phyloP scores from a whole-genome alignment of 129 eudicot genomes.

The Flaveria bidentis region DNA sequence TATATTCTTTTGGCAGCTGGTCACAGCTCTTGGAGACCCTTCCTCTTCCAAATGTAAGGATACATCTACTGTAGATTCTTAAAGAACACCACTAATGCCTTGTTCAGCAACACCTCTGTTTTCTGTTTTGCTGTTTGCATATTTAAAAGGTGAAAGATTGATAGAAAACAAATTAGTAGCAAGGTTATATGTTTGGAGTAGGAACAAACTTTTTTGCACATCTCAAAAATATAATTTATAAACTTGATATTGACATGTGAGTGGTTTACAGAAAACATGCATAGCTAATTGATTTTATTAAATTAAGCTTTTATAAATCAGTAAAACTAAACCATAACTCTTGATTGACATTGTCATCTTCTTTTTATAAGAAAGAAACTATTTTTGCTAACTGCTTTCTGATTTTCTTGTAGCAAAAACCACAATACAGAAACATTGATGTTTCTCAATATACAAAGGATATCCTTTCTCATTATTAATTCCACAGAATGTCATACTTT shows the following conservation, averaged over 20 bases:
- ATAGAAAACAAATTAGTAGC: neutral
- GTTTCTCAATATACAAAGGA: conserved; percentile 3
- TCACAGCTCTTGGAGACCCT: conserved; percentile 88
- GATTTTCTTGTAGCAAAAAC: conserved; percentile 20
- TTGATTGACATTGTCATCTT: neutral
- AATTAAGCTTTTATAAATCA: neutral
- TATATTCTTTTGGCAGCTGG: conserved; percentile 60
- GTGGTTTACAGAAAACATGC: neutral
- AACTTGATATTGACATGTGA: neutral
- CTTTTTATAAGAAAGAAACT: neutral
- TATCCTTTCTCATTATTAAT: neutral
- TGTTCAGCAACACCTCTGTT: neutral
- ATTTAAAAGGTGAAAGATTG: neutral
- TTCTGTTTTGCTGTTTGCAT: neutral
- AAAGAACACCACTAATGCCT: conserved; percentile 9
- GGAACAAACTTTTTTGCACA: neutral
- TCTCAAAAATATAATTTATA: neutral
- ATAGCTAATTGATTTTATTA: neutral
- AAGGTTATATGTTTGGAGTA: neutral
- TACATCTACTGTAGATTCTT: neutral
- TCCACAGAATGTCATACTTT: conserved; percentile 2
- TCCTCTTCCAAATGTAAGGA: conserved; percentile 81
- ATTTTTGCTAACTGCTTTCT: neutral
- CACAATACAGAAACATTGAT: conserved; percentile 12
- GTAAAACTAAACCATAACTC: neutral